A percentile compares a stretch with the other conserved stretches of the same genome.
phyloP scores from a whole-genome alignment of 2,329 filamentous ascomycete species.

The Epichloe baconii region DNA sequence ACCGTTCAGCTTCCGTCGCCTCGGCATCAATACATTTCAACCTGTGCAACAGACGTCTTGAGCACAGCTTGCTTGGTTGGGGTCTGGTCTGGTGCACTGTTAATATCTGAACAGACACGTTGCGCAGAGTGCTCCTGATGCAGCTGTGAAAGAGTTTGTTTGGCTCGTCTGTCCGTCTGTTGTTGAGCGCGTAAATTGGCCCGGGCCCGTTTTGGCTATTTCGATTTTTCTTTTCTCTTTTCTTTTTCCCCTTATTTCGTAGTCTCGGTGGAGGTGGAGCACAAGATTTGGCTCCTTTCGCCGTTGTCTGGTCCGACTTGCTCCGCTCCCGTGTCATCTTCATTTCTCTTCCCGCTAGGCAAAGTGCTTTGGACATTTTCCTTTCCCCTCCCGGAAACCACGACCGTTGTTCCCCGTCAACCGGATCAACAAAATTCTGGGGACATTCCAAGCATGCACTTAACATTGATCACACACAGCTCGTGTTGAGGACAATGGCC shows the following conservation, averaged over 20 bases:
- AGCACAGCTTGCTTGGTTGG: background rate
- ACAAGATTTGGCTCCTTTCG: background rate
- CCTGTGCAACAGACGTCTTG: constrained; percentile 1
- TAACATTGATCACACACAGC: background rate
- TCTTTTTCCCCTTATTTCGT: background rate
- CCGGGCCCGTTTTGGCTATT: background rate
- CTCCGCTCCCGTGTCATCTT: background rate
- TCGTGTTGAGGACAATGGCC: background rate
- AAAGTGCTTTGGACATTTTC: background rate
- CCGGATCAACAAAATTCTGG: background rate
- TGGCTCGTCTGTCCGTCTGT: background rate
- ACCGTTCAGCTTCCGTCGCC: background rate
- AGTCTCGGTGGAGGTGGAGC: background rate
- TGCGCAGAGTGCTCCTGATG: background rate
- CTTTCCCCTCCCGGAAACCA: background rate
- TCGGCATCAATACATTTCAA: background rate
- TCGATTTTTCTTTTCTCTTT: background rate
- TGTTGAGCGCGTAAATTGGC: background rate
- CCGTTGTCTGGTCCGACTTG: background rate
- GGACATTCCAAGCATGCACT: background rate
- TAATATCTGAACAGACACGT: background rate
- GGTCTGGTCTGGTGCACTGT: background rate
- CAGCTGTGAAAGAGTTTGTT: background rate
- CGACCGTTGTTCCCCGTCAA: background rate
- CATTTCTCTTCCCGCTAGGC: background rate